phyloP scores from a whole-genome alignment of 208 protist genomes.

The Crithidia expoeki region DNA sequence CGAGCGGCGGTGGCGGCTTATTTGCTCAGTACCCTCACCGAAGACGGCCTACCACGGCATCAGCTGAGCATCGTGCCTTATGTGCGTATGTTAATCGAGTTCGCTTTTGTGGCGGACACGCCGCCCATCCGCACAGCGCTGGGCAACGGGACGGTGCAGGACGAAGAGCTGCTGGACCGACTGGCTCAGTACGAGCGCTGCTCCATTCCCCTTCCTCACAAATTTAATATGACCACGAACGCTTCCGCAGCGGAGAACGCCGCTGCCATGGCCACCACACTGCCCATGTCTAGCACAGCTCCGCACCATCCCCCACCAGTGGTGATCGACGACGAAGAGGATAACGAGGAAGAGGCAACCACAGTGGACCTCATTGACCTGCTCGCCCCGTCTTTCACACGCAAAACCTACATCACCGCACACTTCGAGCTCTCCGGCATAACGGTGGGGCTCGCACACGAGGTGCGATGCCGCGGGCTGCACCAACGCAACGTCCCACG shows the following conservation, averaged over 20 bases:
- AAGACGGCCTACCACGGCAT: conserved; percentile 55
- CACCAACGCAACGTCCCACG: conserved; percentile 58
- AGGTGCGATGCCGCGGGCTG: conserved; percentile 46
- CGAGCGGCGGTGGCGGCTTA: conserved; percentile 56
- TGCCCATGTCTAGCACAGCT: conserved; percentile 1
- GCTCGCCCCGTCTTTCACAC: conserved; percentile 55
- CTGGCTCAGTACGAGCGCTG: conserved; percentile 13
- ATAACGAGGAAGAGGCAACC: background rate
- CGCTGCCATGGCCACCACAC: background rate
- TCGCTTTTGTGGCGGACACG: conserved; percentile 70
- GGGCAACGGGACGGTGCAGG: conserved; percentile 26
- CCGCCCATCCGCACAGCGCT: conserved; percentile 37
- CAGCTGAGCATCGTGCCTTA: conserved; percentile 58
- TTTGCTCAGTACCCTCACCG: conserved; percentile 56
- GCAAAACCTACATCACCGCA: conserved; percentile 76
- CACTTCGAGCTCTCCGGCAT: conserved; percentile 56
- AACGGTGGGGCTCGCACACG: conserved; percentile 51
- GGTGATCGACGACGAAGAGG: background rate
- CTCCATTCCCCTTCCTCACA: background rate
- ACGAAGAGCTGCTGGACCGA: conserved; percentile 29
- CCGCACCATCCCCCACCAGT: background rate
- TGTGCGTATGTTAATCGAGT: conserved; percentile 64
- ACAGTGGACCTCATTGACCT: conserved; percentile 23
- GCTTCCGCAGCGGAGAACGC: background rate
- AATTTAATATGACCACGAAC: background rate